These are phyloP conservation scores for Botrytis deweyae DNA, from an alignment of 2,329 filamentous ascomycete species.

Conservation along the genomic window DNA sequence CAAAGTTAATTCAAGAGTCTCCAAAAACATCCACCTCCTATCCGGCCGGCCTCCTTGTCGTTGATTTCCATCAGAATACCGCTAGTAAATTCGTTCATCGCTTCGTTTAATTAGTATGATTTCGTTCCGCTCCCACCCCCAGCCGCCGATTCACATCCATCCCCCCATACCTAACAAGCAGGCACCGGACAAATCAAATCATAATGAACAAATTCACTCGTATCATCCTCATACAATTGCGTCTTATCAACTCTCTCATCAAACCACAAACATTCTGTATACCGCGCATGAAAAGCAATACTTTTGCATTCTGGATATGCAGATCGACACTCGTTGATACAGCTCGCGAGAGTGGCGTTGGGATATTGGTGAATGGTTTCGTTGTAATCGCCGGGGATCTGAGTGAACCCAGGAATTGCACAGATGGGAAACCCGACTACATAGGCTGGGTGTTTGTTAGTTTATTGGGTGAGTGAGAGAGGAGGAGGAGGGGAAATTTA, in stretches of 20 bases:
- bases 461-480: too few species aligned
- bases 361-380: constrained; percentile 9
- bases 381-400: neutral
- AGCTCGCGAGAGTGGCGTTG: neutral
- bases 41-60: neutral
- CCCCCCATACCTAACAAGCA: neutral
- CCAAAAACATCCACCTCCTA: neutral
- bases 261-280: constrained; percentile 18
- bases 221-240: constrained; percentile 15
- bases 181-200: constrained; percentile 17
- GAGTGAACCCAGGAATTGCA: neutral
- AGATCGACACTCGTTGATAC: constrained; percentile 16
- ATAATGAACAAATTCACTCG: constrained; percentile 20
- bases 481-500: neutral
- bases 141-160: too few species aligned
- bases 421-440: constrained; percentile 6
- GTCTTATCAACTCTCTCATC: constrained; percentile 2
- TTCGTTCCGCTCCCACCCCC: too few species aligned
- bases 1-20: neutral
- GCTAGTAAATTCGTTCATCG: neutral
- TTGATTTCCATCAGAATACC: neutral
- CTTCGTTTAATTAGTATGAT: neutral
- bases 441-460: neutral
- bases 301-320: constrained; percentile 15
- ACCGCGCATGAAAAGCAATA: constrained; percentile 8